phyloP scores from a whole-genome alignment of 768 basidiomycete genomes.

The Dioszegia aurantiaca region DNA sequence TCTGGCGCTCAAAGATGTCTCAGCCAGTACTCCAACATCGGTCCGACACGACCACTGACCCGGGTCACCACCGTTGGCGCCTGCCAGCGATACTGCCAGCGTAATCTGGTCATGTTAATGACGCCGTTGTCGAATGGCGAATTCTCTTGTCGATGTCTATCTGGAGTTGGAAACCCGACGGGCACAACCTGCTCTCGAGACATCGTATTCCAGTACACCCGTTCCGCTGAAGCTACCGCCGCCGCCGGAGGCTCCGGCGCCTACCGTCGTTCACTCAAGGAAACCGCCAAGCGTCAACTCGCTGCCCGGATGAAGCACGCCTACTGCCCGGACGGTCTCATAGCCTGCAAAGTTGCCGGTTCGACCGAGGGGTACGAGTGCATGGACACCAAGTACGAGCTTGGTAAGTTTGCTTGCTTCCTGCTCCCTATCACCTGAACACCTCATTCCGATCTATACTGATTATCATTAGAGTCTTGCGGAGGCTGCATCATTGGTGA shows the following conservation, averaged over 20 bases:
- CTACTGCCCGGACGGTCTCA: slow-evolving; percentile 2
- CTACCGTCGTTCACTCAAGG: slow-evolving; percentile 10
- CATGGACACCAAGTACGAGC: slow-evolving; percentile 12
- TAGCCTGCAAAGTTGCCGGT: not conserved
- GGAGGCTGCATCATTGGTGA: slow-evolving; percentile 1
- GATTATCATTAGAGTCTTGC: slow-evolving; percentile 5
- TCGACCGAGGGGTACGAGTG: slow-evolving; percentile 3
- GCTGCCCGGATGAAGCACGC: not conserved
- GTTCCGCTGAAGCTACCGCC: slow-evolving; percentile 1
- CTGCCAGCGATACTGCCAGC: not conserved
- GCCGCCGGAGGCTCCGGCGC: slow-evolving; percentile 1
- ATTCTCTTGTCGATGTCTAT: not conserved
- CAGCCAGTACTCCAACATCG: not conserved
- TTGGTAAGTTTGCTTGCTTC: slow-evolving; percentile 12
- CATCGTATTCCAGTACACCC: not conserved
- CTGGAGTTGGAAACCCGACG: not conserved
- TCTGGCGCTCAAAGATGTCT: not conserved
- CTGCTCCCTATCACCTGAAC: not conserved
- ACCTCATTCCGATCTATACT: not conserved
- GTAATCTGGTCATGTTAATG: not conserved
- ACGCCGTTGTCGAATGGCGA: not conserved
- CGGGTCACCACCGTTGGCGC: not conserved
- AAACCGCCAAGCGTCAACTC: slow-evolving; percentile 4
- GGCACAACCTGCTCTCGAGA: not conserved
- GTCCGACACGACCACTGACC: no score